Percentiles rank a stretch among this genome's conserved stretches.
These are phyloP conservation scores for Quercus gilva DNA, from an alignment of 306 rosid species.

Conservation along the genomic window DNA sequence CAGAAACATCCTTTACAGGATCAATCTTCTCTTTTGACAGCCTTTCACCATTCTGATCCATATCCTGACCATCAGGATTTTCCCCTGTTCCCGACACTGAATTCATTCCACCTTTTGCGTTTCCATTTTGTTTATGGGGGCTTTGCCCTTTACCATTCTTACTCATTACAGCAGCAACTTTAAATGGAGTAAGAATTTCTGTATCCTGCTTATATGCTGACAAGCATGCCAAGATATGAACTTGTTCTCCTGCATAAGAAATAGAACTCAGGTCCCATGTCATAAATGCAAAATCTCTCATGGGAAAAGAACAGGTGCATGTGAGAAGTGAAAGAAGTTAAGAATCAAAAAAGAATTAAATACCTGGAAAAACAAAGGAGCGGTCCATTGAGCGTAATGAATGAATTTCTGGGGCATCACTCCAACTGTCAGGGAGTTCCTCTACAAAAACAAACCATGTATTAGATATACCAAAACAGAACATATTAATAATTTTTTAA, in stretches of 20 bases:
- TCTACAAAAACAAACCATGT: slow-evolving; percentile 49
- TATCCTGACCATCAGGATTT: slow-evolving; percentile 41
- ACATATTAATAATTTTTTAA: neutral
- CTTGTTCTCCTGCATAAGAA: slow-evolving; percentile 82
- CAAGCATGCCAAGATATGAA: slow-evolving; percentile 91
- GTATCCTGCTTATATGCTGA: slow-evolving; percentile 83
- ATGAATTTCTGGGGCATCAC: slow-evolving; percentile 60
- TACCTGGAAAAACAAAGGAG: slow-evolving; percentile 91
- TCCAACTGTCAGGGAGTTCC: slow-evolving; percentile 84
- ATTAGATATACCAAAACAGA: slow-evolving; percentile 23
- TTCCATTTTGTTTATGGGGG: slow-evolving; percentile 55
- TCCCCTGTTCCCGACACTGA: slow-evolving; percentile 37
- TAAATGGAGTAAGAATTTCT: slow-evolving; percentile 70
- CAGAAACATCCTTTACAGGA: slow-evolving; percentile 38
- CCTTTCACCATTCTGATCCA: slow-evolving; percentile 46
- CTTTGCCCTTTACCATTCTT: slow-evolving; percentile 58
- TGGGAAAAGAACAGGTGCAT: slow-evolving; percentile 31
- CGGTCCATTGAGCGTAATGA: slow-evolving; percentile 69
- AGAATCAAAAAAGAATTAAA: slow-evolving; percentile 26
- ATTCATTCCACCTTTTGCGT: slow-evolving; percentile 35
- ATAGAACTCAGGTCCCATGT: slow-evolving; percentile 44
- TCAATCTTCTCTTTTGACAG: slow-evolving; percentile 28
- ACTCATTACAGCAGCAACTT: slow-evolving; percentile 67
- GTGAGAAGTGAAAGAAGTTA: slow-evolving; percentile 23
- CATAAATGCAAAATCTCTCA: slow-evolving; percentile 13